phyloP scores from a whole-genome alignment of 306 rosid genomes.

The Herpetospermum pedunculosum region DNA sequence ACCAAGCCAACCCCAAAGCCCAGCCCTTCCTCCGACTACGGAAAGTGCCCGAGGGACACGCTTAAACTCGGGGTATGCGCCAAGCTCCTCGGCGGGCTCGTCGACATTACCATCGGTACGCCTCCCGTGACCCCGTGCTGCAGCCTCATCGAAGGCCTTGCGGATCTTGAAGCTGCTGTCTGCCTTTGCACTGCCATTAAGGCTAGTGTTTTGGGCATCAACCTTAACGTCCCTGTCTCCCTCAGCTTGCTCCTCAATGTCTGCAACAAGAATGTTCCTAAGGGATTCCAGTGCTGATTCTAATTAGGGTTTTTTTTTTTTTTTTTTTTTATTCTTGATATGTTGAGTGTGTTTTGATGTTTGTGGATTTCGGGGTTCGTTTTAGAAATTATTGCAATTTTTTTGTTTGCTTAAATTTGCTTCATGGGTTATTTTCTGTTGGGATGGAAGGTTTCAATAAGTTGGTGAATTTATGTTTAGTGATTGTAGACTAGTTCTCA shows the following conservation, averaged over 20 bases:
- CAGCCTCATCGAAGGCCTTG: conserved; percentile 47
- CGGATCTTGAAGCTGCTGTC: conserved; percentile 52
- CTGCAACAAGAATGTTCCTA: conserved; percentile 33
- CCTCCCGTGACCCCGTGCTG: conserved; percentile 61
- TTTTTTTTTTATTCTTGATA: too few species aligned
- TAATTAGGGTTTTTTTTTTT: too few species aligned
- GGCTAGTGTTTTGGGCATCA: conserved; percentile 51
- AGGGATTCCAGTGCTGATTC: conserved; percentile 37
- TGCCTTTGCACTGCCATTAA: conserved; percentile 74
- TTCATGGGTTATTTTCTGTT: too few species aligned
- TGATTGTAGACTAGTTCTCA: too few species aligned
- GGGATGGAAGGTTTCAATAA: too few species aligned
- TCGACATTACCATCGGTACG: conserved; percentile 32
- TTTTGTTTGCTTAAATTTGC: too few species aligned
- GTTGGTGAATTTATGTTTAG: too few species aligned
- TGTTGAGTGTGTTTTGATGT: too few species aligned
- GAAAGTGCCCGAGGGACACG: conserved; percentile 49
- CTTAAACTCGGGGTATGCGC: conserved; percentile 56
- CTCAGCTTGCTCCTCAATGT: conserved; percentile 65
- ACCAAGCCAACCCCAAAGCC: background rate
- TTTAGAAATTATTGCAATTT: too few species aligned
- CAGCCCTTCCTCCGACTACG: background rate
- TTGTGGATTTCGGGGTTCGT: too few species aligned
- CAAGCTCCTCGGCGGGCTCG: conserved; percentile 37
- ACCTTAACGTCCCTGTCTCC: conserved; percentile 52